Evolutionary conservation across 2,329 filamentous ascomycete species (phyloP).

Genomic region (Ambrosiella xylebori): DNA sequence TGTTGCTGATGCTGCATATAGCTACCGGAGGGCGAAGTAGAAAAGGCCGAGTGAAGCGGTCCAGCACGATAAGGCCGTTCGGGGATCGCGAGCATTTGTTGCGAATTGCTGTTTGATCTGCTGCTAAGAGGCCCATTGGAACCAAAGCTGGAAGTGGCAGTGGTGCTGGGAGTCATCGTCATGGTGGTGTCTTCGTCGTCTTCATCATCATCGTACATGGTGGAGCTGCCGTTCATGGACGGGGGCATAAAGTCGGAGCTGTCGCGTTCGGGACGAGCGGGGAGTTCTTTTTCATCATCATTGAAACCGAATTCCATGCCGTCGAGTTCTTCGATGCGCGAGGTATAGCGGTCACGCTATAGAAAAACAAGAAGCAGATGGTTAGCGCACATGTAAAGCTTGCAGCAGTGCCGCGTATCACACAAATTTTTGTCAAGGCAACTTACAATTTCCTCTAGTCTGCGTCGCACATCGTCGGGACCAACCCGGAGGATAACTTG

Average conservation of each 20-base stretch:
- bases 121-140: conserved; percentile 1
- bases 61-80: conserved; percentile 6
- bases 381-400: neutral
- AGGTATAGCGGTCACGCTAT: conserved; percentile 76
- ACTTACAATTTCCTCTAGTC: conserved; percentile 84
- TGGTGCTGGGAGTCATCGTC: conserved; percentile 5
- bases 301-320: conserved; percentile 41
- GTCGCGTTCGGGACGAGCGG: conserved; percentile 46
- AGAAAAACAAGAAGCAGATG: neutral
- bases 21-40: conserved; percentile 18
- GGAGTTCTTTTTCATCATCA: conserved; percentile 56
- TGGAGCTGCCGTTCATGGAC: conserved; percentile 23
- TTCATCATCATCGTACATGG: conserved; percentile 26
- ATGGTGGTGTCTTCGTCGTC: neutral
- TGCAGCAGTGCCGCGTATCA: neutral
- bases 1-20: conserved; percentile 13
- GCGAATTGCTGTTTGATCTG: neutral
- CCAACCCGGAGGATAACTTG: conserved; percentile 75
- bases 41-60: conserved; percentile 12
- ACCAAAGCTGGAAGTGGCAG: conserved; percentile 3
- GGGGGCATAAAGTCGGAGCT: conserved; percentile 12
- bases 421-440: neutral
- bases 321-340: conserved; percentile 72
- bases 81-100: conserved; percentile 8
- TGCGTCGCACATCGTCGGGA: conserved; percentile 71